phyloP scores from a whole-genome alignment of 169 alveolate species.

The Eimeria acervulina region DNA sequence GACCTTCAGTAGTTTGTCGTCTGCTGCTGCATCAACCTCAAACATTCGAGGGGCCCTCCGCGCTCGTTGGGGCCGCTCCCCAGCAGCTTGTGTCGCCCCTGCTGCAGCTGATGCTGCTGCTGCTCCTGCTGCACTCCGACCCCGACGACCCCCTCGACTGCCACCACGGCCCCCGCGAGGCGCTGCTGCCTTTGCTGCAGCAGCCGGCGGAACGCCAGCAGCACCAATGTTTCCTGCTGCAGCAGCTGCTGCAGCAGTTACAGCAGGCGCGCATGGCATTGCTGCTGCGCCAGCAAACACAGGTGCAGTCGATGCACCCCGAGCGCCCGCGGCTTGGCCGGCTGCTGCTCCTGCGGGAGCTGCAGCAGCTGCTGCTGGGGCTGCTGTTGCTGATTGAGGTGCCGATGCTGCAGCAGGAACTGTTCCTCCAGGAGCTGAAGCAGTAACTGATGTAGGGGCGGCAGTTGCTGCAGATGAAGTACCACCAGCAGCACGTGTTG shows the following conservation, averaged over 20 bases:
- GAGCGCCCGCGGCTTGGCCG: background rate
- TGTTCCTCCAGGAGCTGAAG: background rate
- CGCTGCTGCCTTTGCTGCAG: slow-evolving; percentile 24
- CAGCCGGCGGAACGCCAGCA: background rate
- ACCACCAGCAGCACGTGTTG: background rate
- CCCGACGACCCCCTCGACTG: slow-evolving; percentile 45
- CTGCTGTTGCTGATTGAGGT: background rate
- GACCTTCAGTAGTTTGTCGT: slow-evolving; percentile 84
- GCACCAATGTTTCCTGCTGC: slow-evolving; percentile 22
- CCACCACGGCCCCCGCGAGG: slow-evolving; percentile 17
- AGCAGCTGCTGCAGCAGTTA: slow-evolving; percentile 55
- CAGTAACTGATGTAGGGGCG: slow-evolving; percentile 47
- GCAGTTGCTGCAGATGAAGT: slow-evolving; percentile 1
- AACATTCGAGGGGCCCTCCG: slow-evolving; percentile 79
- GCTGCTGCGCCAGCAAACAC: slow-evolving; percentile 22
- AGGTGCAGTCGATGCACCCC: background rate
- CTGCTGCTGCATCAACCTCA: slow-evolving; percentile 66
- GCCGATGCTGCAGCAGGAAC: background rate
- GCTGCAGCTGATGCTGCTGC: slow-evolving; percentile 41
- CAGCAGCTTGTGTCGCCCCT: slow-evolving; percentile 28
- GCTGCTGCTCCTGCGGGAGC: background rate
- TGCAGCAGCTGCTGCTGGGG: slow-evolving; percentile 27
- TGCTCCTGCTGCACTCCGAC: slow-evolving; percentile 24
- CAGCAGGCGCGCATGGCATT: background rate
- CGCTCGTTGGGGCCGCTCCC: slow-evolving; percentile 79